Evolutionary conservation across 2,329 filamentous ascomycete species (phyloP), one percentile per base, ranked within the genome.

Genomic region (Tolypocladium capitatum): DNA sequence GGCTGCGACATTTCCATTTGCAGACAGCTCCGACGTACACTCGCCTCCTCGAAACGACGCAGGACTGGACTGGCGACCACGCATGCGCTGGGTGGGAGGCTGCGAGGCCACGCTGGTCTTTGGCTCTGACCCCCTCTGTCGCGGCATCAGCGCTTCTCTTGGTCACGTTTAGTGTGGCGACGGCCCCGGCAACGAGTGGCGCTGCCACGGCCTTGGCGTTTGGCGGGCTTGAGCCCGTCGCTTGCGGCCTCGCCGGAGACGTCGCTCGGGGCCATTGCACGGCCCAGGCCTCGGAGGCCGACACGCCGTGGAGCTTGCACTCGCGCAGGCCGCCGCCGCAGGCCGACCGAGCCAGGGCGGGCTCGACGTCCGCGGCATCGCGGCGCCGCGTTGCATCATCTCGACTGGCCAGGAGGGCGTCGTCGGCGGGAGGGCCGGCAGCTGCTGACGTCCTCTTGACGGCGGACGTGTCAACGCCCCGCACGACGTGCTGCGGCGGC

Each of bases 371-470:
- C 43, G 51, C 3, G 49, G 51, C 9, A 51, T 65, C 1, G 57
- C 53, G 5, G 63, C 61, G 8, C 56, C 53, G 5, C 64, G 64
- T 38, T 4, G n/a, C n/a, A n/a, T n/a, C n/a, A n/a, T n/a, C n/a
- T n/a, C n/a, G n/a, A n/a, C n/a, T n/a, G n/a, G n/a, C n/a, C n/a
- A n/a, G n/a, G n/a, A n/a, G n/a, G n/a, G n/a, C n/a, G n/a, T n/a
- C n/a, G 53, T 67, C 34, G 64, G 61, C 38, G 63, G 64, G 2
- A 56, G 64, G 10, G 64, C 55, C 4, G 63, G 63, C 45, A 59
- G 67, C 46, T 68, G 69, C 0, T n/a, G n/a, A 71, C 71, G 54
- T 68, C 65, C 2, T 67, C 67, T 76, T 42, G 73, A 77, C 52
- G 61, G 53, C 24, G 0, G 58, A 65, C 1, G 61, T 71, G 4